These are phyloP conservation scores for Cercophora newfieldiana DNA, from an alignment of 495 filamentous ascomycete genomes.

Conservation along the genomic window DNA sequence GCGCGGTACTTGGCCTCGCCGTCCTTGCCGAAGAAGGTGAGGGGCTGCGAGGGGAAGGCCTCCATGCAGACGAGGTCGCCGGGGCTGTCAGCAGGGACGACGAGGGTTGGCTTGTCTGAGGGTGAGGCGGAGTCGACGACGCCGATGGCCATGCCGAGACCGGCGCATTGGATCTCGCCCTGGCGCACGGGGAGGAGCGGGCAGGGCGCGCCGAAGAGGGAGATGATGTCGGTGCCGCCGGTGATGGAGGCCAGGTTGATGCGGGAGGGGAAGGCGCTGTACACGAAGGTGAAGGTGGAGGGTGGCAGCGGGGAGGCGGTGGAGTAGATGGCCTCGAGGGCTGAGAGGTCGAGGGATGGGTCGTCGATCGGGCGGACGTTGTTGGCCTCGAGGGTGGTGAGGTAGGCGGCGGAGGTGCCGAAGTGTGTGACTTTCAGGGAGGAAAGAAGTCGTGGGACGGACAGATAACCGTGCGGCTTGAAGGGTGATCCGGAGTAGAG, in stretches of 20 bases:
- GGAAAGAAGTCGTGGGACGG: slow-evolving; percentile 44
- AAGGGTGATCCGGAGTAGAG: slow-evolving; percentile 92
- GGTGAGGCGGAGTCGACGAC: slow-evolving; percentile 66
- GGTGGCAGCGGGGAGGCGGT: slow-evolving; percentile 90
- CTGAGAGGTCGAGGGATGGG: slow-evolving; percentile 51
- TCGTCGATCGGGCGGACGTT: slow-evolving; percentile 61
- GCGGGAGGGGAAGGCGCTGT: slow-evolving; percentile 69
- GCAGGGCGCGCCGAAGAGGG: slow-evolving; percentile 83
- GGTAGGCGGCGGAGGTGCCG: slow-evolving; percentile 89
- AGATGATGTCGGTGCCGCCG: slow-evolving; percentile 91
- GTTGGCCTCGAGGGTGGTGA: slow-evolving; percentile 86
- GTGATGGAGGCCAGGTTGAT: slow-evolving; percentile 84
- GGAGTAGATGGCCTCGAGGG: slow-evolving; percentile 80
- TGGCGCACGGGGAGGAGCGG: slow-evolving; percentile 81
- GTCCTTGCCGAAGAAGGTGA: slow-evolving; percentile 76
- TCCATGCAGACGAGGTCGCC: slow-evolving; percentile 90
- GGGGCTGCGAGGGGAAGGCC: slow-evolving; percentile 87
- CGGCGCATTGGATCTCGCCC: slow-evolving; percentile 88
- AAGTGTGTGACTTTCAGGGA: slow-evolving; percentile 74
- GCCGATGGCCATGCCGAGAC: slow-evolving; percentile 86
- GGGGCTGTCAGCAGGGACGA: slow-evolving; percentile 59
- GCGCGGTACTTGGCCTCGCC: slow-evolving; percentile 74
- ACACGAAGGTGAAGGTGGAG: slow-evolving; percentile 89
- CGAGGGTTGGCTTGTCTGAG: slow-evolving; percentile 34
- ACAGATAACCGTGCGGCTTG: slow-evolving; percentile 49